Conservation (phyloP, 805 yeast species). For the Metschnikowia baotianmanensis region DNA sequence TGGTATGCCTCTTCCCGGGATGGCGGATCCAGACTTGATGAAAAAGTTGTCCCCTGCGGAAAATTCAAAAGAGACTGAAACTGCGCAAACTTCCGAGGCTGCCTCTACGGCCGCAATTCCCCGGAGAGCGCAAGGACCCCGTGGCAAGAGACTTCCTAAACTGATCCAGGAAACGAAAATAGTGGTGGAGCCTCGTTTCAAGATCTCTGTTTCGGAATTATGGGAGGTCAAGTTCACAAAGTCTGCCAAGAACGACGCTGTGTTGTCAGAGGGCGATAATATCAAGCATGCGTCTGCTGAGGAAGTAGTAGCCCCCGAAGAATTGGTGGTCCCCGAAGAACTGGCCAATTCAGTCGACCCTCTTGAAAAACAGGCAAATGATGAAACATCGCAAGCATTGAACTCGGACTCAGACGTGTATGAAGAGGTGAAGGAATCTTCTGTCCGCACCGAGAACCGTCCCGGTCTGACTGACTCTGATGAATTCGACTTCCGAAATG, state of each 20-base stretch:
- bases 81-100: constrained; percentile 9
- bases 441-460: too few species aligned
- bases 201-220: constrained; percentile 29
- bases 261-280: background rate
- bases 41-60: constrained; percentile 14
- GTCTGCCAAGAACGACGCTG: background rate
- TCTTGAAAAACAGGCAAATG: too few species aligned
- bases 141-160: constrained; percentile 67
- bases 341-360: background rate
- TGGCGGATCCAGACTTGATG: constrained; percentile 43
- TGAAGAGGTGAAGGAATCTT: too few species aligned
- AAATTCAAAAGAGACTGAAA: constrained; percentile 2
- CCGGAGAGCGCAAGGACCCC: constrained; percentile 68
- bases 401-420: too few species aligned
- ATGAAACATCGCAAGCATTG: too few species aligned
- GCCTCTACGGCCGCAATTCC: background rate
- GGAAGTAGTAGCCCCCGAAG: too few species aligned
- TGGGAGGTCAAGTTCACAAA: constrained; percentile 32
- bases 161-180: constrained; percentile 44
- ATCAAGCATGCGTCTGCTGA: background rate
- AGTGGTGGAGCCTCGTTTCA: constrained; percentile 35
- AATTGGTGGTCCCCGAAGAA: background rate
- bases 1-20: too few species aligned
- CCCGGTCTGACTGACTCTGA: too few species aligned
- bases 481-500: too few species aligned